These are phyloP conservation scores for Monilinia laxa DNA, from an alignment of 2,329 filamentous ascomycete genomes.

Conservation along the genomic window DNA sequence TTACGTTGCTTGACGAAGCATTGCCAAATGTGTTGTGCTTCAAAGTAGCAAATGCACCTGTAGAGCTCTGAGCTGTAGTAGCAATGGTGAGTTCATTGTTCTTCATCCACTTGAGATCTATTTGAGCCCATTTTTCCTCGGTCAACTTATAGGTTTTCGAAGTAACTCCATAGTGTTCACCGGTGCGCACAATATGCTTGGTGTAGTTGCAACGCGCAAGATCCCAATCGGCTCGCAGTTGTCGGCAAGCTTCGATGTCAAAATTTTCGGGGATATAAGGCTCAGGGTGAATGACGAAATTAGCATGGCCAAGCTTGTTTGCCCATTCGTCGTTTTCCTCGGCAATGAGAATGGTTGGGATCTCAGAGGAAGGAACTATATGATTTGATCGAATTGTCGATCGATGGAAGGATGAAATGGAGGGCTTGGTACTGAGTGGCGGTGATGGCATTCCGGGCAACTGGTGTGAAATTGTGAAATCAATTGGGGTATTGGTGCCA, in stretches of 20 bases:
- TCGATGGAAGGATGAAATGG: conserved; percentile 69
- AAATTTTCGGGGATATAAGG: conserved; percentile 70
- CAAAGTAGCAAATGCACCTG: conserved; percentile 46
- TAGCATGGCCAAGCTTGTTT: conserved; percentile 82
- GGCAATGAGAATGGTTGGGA: conserved; percentile 65
- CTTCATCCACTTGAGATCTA: conserved; percentile 71
- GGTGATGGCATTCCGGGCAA: conserved; percentile 60
- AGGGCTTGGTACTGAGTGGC: conserved; percentile 74
- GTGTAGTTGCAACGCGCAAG: conserved; percentile 81
- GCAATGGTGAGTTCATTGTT: conserved; percentile 65
- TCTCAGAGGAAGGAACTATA: conserved; percentile 52
- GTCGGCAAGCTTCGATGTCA: conserved; percentile 55
- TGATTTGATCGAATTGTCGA: conserved; percentile 45
- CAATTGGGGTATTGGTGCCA: conserved; percentile 47
- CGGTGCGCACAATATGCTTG: conserved; percentile 82
- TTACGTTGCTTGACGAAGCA: conserved; percentile 45
- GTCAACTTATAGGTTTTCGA: conserved; percentile 86
- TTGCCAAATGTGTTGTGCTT: conserved; percentile 50
- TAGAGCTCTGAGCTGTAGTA: conserved; percentile 46
- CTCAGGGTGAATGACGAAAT: conserved; percentile 82
- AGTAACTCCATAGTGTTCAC: conserved; percentile 86
- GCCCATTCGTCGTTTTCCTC: conserved; percentile 80
- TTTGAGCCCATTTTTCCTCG: conserved; percentile 83
- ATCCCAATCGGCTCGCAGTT: conserved; percentile 78
- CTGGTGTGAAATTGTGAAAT: conserved; percentile 45